Conservation (phyloP, 2,329 filamentous ascomycete genomes). For the Daldinia sp. region DNA sequence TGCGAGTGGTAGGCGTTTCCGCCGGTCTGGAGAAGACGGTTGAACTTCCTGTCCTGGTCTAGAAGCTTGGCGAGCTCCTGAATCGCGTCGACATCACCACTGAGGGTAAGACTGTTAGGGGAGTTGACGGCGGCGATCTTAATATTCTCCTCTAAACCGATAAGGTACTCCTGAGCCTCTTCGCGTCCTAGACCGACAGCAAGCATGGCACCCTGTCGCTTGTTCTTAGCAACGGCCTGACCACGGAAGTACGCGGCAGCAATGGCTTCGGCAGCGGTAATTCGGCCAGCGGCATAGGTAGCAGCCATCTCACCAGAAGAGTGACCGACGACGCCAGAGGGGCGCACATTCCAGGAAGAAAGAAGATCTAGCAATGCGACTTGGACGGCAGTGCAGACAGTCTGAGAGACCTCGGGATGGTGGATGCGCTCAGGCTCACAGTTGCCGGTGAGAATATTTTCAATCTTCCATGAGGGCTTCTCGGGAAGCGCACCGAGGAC, state of each 20-base stretch:
- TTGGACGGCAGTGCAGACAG: constrained; percentile 56
- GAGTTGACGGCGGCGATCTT: constrained; percentile 45
- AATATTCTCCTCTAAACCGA: constrained; percentile 43
- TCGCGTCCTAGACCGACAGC: constrained; percentile 42
- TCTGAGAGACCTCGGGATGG: constrained; percentile 37
- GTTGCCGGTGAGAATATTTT: neutral
- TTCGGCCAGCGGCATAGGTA: constrained; percentile 47
- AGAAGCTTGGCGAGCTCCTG: constrained; percentile 9
- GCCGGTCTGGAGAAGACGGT: constrained; percentile 36
- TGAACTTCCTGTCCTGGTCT: constrained; percentile 31
- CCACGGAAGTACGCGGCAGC: constrained; percentile 39
- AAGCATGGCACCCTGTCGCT: constrained; percentile 41
- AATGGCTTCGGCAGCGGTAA: constrained; percentile 41
- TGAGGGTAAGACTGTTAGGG: constrained; percentile 42
- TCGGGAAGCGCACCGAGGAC: neutral
- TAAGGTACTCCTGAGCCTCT: constrained; percentile 14
- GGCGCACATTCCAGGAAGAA: constrained; percentile 47
- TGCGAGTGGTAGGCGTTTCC: constrained; percentile 44
- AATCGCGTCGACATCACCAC: constrained; percentile 40
- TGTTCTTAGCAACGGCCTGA: constrained; percentile 22
- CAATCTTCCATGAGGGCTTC: constrained; percentile 1
- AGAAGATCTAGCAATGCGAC: constrained; percentile 52
- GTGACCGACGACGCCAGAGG: constrained; percentile 50
- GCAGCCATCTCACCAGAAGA: constrained; percentile 55
- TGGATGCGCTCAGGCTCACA: constrained; percentile 9